Evolutionary conservation across 2,329 filamentous ascomycete species (phyloP), one percentile per base, ranked within the genome.

Genomic region (Fusarium redolens): DNA sequence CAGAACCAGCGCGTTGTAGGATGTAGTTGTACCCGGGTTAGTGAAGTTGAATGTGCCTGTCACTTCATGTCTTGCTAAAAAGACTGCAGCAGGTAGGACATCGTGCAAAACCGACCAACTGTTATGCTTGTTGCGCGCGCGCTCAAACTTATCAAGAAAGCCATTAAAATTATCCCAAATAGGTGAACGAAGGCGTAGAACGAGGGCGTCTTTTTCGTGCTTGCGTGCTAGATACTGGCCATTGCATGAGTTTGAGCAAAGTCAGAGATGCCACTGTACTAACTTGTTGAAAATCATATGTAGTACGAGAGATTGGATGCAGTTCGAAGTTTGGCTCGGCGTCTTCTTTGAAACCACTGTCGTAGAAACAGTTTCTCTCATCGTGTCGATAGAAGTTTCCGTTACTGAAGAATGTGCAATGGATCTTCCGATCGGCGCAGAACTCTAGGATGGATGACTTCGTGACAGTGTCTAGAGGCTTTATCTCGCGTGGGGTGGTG

Each of bases 41-140:
- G 90, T 92, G 80, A 92, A 92, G 83, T 92, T 92, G 83, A 90
- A 92, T 75, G 92, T 84, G 33, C 91, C 90, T 6, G 86, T 88
- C 57, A 91, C 90, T 51, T 84, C 82, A 80, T 91, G 85, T 79
- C 91, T 87, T 44, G 90, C 87, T 74, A 92, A 81, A 57, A 90
- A 78, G 69, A 92, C 84, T 14, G 88, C 86, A 31, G 87, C 87
- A 15, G 91, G 91, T 25, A 92, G 84, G 57, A 92, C 87, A 76
- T 92, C 89, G 71, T 87, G 85, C 61, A 92, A 85, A 74, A 92
- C 88, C 55, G 89, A 90, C 83, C 91, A 90, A 80, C 89, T 91
- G 82, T 92, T 92, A 41, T 22, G 40, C 20, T 22, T 22, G n/a
- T 22, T 37, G 15, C 35, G 15, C 14, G 35, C 35, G 15, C 9